Percentiles rank a stretch among this genome's conserved stretches.
These are phyloP conservation scores for Boletellus ananiceps DNA, from an alignment of 768 basidiomycete genomes.

Conservation along the genomic window DNA sequence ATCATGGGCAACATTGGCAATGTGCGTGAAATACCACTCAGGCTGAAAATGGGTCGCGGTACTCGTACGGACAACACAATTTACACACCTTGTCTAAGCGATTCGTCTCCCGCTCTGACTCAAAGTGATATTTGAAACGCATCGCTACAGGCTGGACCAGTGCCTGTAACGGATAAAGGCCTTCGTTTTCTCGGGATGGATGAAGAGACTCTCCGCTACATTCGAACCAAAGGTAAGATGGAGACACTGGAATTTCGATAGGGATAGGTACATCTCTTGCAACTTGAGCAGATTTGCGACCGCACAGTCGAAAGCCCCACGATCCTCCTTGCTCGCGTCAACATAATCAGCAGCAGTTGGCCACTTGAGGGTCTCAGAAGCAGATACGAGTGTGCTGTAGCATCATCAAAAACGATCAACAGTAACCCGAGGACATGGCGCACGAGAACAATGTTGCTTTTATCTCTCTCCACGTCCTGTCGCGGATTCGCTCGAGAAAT, in stretches of 20 bases:
- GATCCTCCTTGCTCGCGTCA: constrained; percentile 43
- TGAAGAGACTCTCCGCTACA: constrained; percentile 52
- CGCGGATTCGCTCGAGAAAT: constrained; percentile 59
- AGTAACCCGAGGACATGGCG: constrained; percentile 22
- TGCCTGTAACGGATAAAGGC: constrained; percentile 80
- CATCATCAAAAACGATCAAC: background rate
- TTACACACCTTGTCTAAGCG: constrained; percentile 77
- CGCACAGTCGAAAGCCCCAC: constrained; percentile 65
- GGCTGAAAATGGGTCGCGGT: constrained; percentile 48
- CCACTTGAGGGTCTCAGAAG: constrained; percentile 81
- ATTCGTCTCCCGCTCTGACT: constrained; percentile 82
- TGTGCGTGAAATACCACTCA: constrained; percentile 95
- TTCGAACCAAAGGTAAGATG: constrained; percentile 2
- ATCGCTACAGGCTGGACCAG: constrained; percentile 78
- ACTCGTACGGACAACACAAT: background rate
- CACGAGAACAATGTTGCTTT: constrained; percentile 62
- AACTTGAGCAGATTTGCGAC: constrained; percentile 75
- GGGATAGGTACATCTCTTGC: constrained; percentile 65
- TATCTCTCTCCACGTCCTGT: constrained; percentile 75
- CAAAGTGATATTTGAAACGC: constrained; percentile 95
- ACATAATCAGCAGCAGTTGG: constrained; percentile 70
- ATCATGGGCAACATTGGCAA: constrained; percentile 83
- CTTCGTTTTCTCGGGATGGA: constrained; percentile 34
- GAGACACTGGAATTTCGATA: background rate
- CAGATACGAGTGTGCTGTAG: constrained; percentile 54